phyloP scores from a whole-genome alignment of 2,329 filamentous ascomycete genomes.

The Aureobasidium vineae region DNA sequence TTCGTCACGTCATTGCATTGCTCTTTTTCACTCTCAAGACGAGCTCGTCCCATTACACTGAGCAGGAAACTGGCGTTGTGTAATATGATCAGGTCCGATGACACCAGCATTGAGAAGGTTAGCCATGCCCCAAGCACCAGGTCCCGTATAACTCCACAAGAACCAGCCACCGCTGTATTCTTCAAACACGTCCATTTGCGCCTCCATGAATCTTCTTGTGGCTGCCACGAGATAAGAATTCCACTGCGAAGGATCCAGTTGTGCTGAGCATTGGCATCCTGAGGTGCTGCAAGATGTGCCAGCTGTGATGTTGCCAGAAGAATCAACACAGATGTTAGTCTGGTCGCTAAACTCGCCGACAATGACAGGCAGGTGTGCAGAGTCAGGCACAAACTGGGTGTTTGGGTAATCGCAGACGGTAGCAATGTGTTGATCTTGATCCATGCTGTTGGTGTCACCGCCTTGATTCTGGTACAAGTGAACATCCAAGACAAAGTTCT shows the following conservation, averaged over 20 bases:
- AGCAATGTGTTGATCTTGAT: constrained; percentile 43
- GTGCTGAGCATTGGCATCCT: constrained; percentile 44
- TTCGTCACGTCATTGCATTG: no score
- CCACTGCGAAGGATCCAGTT: constrained; percentile 50
- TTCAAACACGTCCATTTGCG: constrained; percentile 55
- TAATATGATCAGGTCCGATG: constrained; percentile 41
- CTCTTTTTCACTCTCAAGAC: no score
- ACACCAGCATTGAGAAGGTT: constrained; percentile 43
- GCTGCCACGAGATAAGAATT: constrained; percentile 47
- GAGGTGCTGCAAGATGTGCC: constrained; percentile 37
- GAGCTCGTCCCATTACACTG: constrained; percentile 28
- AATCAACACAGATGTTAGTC: constrained; percentile 51
- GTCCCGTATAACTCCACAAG: constrained; percentile 53
- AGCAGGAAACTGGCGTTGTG: constrained; percentile 33
- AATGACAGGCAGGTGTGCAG: constrained; percentile 43
- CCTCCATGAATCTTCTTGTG: constrained; percentile 53
- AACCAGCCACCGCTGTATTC: constrained; percentile 52
- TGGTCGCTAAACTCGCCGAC: constrained; percentile 62
- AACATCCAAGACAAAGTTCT: constrained; percentile 62
- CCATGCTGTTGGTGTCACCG: constrained; percentile 38
- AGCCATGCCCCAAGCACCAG: constrained; percentile 46
- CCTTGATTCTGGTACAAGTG: constrained; percentile 53
- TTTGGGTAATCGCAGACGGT: constrained; percentile 62
- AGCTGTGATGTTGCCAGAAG: constrained; percentile 51
- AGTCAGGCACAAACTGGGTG: constrained; percentile 47